Percentiles rank a stretch among this genome's conserved stretches.
These are phyloP conservation scores for Alternaria sp. DNA, from an alignment of 2,329 filamentous ascomycete species.

Conservation along the genomic window DNA sequence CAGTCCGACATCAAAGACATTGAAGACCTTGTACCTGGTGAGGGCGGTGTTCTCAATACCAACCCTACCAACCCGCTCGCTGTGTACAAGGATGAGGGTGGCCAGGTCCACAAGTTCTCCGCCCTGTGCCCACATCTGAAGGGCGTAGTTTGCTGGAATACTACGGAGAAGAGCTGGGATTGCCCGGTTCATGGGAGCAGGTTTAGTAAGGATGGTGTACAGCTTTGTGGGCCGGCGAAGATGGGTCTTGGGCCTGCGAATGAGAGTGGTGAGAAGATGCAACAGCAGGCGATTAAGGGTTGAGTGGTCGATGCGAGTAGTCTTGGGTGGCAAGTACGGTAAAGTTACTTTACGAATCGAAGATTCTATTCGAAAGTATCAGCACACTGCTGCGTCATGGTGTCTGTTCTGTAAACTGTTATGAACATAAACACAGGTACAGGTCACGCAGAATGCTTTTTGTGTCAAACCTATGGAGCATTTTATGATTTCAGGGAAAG, in stretches of 20 bases:
- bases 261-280: conserved; percentile 32
- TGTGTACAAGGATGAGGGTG: conserved; percentile 63
- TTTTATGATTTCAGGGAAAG: background rate
- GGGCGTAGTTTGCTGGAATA: conserved; percentile 64
- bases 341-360: background rate
- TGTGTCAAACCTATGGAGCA: background rate
- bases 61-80: conserved; percentile 57
- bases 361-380: background rate
- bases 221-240: conserved; percentile 52
- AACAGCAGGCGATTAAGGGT: conserved; percentile 21
- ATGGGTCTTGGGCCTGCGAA: conserved; percentile 43
- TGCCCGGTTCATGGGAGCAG: conserved; percentile 58
- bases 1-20: conserved; percentile 64
- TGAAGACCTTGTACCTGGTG: conserved; percentile 59
- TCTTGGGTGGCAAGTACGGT: background rate
- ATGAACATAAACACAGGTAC: background rate
- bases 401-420: background rate
- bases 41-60: conserved; percentile 62
- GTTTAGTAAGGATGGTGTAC: conserved; percentile 53
- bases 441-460: background rate
- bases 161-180: conserved; percentile 50
- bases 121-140: conserved; percentile 64
- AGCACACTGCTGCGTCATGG: background rate
- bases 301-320: background rate
- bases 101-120: conserved; percentile 58